These are phyloP conservation scores for Ephemerocybe angulata DNA, from an alignment of 768 basidiomycete genomes.

Conservation along the genomic window DNA sequence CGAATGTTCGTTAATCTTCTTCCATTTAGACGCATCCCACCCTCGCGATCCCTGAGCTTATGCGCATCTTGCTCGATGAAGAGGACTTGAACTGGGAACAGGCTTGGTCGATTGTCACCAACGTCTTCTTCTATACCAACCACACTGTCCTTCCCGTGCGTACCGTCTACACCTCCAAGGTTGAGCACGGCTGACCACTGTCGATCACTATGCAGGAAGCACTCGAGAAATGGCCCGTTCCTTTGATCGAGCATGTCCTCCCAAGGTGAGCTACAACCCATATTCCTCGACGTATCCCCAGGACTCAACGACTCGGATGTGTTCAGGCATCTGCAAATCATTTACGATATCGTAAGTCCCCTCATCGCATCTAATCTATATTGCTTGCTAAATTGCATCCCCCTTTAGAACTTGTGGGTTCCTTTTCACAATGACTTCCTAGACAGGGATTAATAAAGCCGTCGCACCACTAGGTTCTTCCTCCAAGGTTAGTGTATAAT, in stretches of 20 bases:
- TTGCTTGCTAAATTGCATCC: too few relatives aligned
- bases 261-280: slow-evolving; percentile 48
- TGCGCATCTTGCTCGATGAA: slow-evolving; percentile 89
- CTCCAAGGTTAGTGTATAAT: slow-evolving; percentile 51
- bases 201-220: slow-evolving; percentile 52
- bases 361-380: background rate
- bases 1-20: background rate
- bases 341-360: slow-evolving; percentile 76
- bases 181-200: background rate
- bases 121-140: slow-evolving; percentile 95
- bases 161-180: background rate
- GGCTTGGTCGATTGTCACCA: slow-evolving; percentile 87
- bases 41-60: slow-evolving; percentile 90
- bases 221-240: slow-evolving; percentile 89
- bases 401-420: slow-evolving; percentile 47
- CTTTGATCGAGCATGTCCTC: slow-evolving; percentile 78
- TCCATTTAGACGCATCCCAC: slow-evolving; percentile 86
- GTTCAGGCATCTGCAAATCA: slow-evolving; percentile 82
- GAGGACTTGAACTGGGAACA: slow-evolving; percentile 80
- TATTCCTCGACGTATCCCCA: background rate
- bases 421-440: too few relatives aligned
- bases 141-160: slow-evolving; percentile 87
- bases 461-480: slow-evolving; percentile 57
- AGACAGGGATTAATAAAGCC: too few relatives aligned
- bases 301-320: background rate